Conservation (phyloP, 2,329 filamentous ascomycete genomes). For the Xylaria sp. region DNA sequence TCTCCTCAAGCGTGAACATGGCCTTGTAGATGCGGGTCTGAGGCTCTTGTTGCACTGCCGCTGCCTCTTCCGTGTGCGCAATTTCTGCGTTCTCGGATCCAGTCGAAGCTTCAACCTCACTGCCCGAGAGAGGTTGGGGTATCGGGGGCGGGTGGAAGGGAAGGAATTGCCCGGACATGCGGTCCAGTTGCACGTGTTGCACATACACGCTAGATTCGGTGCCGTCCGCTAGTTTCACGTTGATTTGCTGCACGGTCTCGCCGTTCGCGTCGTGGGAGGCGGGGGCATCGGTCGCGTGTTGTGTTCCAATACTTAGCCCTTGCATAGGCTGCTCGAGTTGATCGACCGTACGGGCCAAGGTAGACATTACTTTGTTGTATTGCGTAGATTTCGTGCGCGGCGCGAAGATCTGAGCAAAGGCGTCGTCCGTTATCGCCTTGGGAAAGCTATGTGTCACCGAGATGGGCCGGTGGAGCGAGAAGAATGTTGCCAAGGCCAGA, state of each 20-base stretch:
- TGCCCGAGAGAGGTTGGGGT: constrained; percentile 67
- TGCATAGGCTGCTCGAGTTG: constrained; percentile 69
- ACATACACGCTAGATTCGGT: constrained; percentile 69
- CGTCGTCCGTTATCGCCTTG: constrained; percentile 74
- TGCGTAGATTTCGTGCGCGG: constrained; percentile 61
- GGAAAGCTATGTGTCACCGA: constrained; percentile 87
- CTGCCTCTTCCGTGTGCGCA: constrained; percentile 19
- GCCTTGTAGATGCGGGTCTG: constrained; percentile 70
- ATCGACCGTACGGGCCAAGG: constrained; percentile 69
- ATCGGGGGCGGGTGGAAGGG: constrained; percentile 89
- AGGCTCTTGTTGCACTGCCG: constrained; percentile 48
- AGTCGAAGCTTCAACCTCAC: constrained; percentile 50
- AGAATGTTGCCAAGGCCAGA: constrained; percentile 89
- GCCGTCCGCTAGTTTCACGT: constrained; percentile 67
- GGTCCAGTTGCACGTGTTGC: constrained; percentile 74
- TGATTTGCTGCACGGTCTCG: constrained; percentile 62
- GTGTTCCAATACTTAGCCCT: constrained; percentile 59
- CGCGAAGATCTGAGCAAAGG: constrained; percentile 87
- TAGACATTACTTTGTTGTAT: constrained; percentile 73
- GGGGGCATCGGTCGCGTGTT: constrained; percentile 48
- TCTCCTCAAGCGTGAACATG: constrained; percentile 75
- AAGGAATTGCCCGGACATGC: constrained; percentile 75
- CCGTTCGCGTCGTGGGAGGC: constrained; percentile 53
- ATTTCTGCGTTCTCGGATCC: constrained; percentile 48
- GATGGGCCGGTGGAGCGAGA: constrained; percentile 94